phyloP scores from a whole-genome alignment of 768 basidiomycete genomes.

The Mycena leptocephala region DNA sequence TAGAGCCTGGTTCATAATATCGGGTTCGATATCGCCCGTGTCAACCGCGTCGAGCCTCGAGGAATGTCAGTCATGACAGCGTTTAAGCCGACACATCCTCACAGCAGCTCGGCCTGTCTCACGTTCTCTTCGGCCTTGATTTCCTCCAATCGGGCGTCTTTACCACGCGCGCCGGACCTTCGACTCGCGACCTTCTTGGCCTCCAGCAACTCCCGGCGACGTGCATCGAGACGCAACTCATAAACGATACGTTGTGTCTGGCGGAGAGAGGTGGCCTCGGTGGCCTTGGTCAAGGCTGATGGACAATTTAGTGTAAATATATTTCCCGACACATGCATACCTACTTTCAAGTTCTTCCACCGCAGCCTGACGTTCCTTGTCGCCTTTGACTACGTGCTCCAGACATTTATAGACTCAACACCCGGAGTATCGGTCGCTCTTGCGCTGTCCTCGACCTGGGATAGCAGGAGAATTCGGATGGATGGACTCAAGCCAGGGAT shows the following conservation, averaged over 20 bases:
- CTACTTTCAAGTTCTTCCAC: conserved; percentile 47
- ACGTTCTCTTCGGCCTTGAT: conserved; percentile 62
- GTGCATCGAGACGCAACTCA: conserved; percentile 42
- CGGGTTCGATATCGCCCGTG: conserved; percentile 43
- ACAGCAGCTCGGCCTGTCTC: conserved; percentile 49
- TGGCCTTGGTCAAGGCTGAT: conserved; percentile 45
- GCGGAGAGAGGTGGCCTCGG: conserved; percentile 41
- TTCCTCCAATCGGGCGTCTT: conserved; percentile 69
- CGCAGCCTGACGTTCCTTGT: conserved; percentile 53
- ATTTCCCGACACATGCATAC: conserved; percentile 23
- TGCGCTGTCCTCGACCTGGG: conserved; percentile 50
- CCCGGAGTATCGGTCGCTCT: conserved; percentile 31
- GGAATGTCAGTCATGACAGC: conserved; percentile 32
- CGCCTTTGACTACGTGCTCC: conserved; percentile 62
- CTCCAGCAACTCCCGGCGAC: conserved; percentile 54
- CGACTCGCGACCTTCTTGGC: conserved; percentile 63
- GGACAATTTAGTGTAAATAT: conserved; percentile 9
- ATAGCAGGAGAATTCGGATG: conserved; percentile 61
- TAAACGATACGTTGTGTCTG: conserved; percentile 46
- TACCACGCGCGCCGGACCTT: conserved; percentile 71
- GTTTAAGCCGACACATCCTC: conserved; percentile 39
- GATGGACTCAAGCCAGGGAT: conserved; percentile 65
- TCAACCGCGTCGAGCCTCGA: conserved; percentile 37
- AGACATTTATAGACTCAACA: conserved; percentile 48
- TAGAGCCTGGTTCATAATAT: conserved; percentile 32